Conservation (phyloP, 1,284 basidiomycete genomes). For the Rhodotorula sp. region DNA sequence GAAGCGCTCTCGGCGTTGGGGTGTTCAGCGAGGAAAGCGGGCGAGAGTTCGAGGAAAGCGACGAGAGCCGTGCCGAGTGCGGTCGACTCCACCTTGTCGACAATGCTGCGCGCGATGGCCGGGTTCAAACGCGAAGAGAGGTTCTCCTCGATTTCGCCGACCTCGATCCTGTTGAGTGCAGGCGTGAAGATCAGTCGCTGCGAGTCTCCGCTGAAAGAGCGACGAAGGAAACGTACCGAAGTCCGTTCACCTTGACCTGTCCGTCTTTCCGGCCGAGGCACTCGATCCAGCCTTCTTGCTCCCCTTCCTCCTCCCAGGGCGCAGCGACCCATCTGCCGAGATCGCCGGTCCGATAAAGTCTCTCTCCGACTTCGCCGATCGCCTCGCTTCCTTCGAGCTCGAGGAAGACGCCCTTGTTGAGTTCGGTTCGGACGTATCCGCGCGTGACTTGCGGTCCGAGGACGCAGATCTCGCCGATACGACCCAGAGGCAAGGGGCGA, state of each 20-base stretch:
- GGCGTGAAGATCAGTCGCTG: not conserved
- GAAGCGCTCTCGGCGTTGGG: not conserved
- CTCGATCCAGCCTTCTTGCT: slow-evolving; percentile 40
- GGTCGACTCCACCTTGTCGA: slow-evolving; percentile 40
- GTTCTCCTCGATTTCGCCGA: slow-evolving; percentile 43
- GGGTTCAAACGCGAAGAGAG: slow-evolving; percentile 30
- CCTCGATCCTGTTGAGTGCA: slow-evolving; percentile 36
- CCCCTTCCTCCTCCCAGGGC: slow-evolving; percentile 15
- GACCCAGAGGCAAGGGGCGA: slow-evolving; percentile 37
- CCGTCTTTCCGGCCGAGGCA: slow-evolving; percentile 42
- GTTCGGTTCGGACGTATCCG: slow-evolving; percentile 36
- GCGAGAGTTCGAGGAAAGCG: slow-evolving; percentile 34
- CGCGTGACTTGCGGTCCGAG: slow-evolving; percentile 40
- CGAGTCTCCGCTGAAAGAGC: not conserved
- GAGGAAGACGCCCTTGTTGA: slow-evolving; percentile 37
- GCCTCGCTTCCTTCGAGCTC: slow-evolving; percentile 6
- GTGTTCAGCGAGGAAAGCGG: slow-evolving; percentile 4
- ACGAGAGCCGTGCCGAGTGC: slow-evolving; percentile 34
- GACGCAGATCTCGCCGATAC: slow-evolving; percentile 44
- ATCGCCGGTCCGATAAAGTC: slow-evolving; percentile 43
- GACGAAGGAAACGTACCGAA: slow-evolving; percentile 16
- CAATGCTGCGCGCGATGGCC: slow-evolving; percentile 32
- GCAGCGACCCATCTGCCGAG: slow-evolving; percentile 40
- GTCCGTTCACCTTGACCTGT: slow-evolving; percentile 45
- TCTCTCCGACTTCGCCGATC: slow-evolving; percentile 7